A percentile compares a stretch with the other conserved stretches of the same genome.
These are phyloP conservation scores for Hypholoma fasciculare DNA, from an alignment of 768 basidiomycete species.

Conservation along the genomic window DNA sequence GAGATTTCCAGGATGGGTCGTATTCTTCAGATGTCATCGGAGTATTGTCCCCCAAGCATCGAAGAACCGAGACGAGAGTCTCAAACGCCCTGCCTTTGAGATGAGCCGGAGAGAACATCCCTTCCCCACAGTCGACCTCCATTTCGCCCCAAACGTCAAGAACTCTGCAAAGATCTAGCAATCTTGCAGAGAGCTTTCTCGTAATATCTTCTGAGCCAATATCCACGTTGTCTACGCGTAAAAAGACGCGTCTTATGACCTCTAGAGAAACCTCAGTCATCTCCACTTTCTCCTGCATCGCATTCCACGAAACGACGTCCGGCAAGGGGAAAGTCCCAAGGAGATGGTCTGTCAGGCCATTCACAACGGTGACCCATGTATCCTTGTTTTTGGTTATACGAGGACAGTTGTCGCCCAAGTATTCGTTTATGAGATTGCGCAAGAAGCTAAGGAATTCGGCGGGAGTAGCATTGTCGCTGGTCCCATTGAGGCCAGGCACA, in stretches of 20 bases:
- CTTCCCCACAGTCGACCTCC: constrained; percentile 37
- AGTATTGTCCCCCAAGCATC: constrained; percentile 42
- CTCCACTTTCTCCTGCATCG: constrained; percentile 56
- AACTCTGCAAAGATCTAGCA: constrained; percentile 54
- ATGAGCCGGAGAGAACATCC: constrained; percentile 42
- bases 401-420: constrained; percentile 32
- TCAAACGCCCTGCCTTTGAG: constrained; percentile 49
- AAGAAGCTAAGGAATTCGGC: constrained; percentile 45
- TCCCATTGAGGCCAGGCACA: constrained; percentile 28
- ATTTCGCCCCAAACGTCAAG: constrained; percentile 62
- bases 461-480: constrained; percentile 29
- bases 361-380: constrained; percentile 51
- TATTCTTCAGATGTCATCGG: constrained; percentile 27
- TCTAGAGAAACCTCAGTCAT: constrained; percentile 56
- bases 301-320: constrained; percentile 48
- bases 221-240: constrained; percentile 52
- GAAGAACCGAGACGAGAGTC: constrained; percentile 45
- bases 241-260: constrained; percentile 51
- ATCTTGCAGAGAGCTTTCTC: constrained; percentile 46
- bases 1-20: constrained; percentile 38
- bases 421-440: constrained; percentile 34
- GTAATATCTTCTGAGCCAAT: constrained; percentile 43
- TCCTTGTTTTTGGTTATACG: constrained; percentile 32
- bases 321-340: constrained; percentile 56
- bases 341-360: constrained; percentile 53